These are phyloP conservation scores for Penicillium sp. DNA, from an alignment of 2,329 filamentous ascomycete species.

Conservation along the genomic window DNA sequence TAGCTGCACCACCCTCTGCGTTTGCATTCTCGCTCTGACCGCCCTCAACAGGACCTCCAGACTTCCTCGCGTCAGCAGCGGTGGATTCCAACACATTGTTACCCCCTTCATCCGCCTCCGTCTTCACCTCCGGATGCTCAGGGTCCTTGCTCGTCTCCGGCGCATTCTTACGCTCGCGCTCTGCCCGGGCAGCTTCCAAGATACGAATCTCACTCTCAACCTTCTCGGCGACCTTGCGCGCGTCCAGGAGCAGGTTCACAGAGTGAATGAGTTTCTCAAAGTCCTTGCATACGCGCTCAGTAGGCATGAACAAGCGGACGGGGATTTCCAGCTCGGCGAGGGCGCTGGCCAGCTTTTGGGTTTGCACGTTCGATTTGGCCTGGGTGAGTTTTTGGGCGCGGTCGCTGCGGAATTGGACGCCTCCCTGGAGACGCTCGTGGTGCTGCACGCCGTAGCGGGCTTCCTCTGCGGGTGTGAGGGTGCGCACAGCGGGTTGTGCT, in stretches of 20 bases:
- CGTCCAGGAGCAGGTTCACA: slow-evolving; percentile 51
- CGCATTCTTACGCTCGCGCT: slow-evolving; percentile 39
- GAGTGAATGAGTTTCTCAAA: slow-evolving; percentile 52
- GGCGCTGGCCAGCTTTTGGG: slow-evolving; percentile 50
- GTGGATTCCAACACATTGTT: slow-evolving; percentile 16
- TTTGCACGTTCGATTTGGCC: slow-evolving; percentile 53
- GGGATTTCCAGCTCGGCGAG: slow-evolving; percentile 52
- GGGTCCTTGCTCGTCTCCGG: slow-evolving; percentile 18
- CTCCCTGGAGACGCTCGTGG: slow-evolving; percentile 80
- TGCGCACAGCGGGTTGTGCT: slow-evolving; percentile 61
- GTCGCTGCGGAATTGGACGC: slow-evolving; percentile 82
- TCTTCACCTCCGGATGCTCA: slow-evolving; percentile 37
- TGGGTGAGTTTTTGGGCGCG: slow-evolving; percentile 52
- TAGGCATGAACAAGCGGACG: slow-evolving; percentile 51
- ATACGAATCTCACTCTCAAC: slow-evolving; percentile 52
- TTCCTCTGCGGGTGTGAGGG: slow-evolving; percentile 75
- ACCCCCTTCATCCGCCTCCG: slow-evolving; percentile 34
- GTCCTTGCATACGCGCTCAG: slow-evolving; percentile 51
- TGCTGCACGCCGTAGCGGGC: slow-evolving; percentile 79
- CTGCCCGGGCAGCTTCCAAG: slow-evolving; percentile 45
- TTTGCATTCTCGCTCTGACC: slow-evolving; percentile 6
- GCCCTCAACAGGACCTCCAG: slow-evolving; percentile 6
- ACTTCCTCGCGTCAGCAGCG: slow-evolving; percentile 20
- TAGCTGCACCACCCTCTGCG: slow-evolving; percentile 6
- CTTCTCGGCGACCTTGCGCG: slow-evolving; percentile 50